Percentiles rank a stretch among this genome's conserved stretches.
Conservation (phyloP, 148 eudicot genomes). For the Vaccinium darrowii region DNA sequence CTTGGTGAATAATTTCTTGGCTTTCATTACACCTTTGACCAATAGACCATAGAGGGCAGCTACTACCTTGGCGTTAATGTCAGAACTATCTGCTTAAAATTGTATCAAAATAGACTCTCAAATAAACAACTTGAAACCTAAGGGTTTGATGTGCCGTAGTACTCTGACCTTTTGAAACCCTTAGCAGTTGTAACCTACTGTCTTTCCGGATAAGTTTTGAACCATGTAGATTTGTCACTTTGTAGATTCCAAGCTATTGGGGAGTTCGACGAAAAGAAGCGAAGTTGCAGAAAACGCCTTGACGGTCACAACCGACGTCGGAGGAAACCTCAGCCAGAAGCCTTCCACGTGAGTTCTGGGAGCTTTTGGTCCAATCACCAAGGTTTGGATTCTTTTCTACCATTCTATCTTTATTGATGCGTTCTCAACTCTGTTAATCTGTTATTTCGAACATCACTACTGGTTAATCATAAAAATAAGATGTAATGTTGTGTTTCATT, state of each 20-base stretch:
- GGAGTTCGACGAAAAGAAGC: conserved; percentile 53
- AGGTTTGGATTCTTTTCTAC: conserved; percentile 20
- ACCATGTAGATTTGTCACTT: background rate
- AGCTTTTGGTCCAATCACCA: conserved; percentile 26
- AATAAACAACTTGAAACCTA: background rate
- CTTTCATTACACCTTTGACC: background rate
- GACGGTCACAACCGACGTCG: conserved; percentile 61
- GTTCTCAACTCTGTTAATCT: background rate
- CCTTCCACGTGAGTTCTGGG: conserved; percentile 26
- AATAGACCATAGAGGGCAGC: background rate
- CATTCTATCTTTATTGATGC: background rate
- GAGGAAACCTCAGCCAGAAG: conserved; percentile 47
- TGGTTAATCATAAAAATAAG: background rate
- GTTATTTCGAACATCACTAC: background rate
- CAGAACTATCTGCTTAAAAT: background rate
- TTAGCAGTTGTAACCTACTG: background rate
- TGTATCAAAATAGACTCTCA: background rate
- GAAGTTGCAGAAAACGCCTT: conserved; percentile 61
- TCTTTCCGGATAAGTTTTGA: background rate
- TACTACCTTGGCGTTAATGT: background rate
- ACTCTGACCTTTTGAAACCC: background rate
- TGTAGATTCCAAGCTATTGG: conserved; percentile 49
- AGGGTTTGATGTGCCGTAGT: background rate
- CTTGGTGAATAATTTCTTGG: background rate
- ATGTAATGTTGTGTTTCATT: background rate